These are phyloP conservation scores for Lachnellula willkommii DNA, from an alignment of 2,329 filamentous ascomycete genomes.

Conservation along the genomic window DNA sequence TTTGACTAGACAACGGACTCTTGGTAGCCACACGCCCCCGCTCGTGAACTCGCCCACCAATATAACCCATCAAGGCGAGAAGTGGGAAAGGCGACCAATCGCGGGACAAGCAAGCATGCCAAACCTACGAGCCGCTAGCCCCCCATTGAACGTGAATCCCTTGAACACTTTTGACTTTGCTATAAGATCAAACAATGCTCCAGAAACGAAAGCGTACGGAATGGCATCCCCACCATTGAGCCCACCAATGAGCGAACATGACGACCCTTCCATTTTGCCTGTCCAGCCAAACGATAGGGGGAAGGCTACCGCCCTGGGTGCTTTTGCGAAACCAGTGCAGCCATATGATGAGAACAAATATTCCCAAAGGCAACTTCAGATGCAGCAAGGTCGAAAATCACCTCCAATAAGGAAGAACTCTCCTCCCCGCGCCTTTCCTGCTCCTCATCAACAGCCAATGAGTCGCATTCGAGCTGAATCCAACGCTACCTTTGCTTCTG, in stretches of 20 bases:
- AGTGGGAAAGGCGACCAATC: slow-evolving; percentile 45
- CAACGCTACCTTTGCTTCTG: slow-evolving; percentile 36
- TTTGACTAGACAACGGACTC: slow-evolving; percentile 56
- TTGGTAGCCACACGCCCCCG: slow-evolving; percentile 27
- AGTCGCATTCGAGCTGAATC: slow-evolving; percentile 43
- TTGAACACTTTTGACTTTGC: slow-evolving; percentile 36
- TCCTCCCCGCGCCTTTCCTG: slow-evolving; percentile 22
- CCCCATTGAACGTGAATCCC: slow-evolving; percentile 31
- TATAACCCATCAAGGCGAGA: slow-evolving; percentile 40
- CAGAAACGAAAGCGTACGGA: slow-evolving; percentile 31
- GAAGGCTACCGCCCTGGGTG: slow-evolving; percentile 71
- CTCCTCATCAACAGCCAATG: slow-evolving; percentile 27
- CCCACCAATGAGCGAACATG: slow-evolving; percentile 65
- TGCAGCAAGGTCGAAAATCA: slow-evolving; percentile 69
- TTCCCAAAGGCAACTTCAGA: slow-evolving; percentile 71
- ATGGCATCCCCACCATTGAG: slow-evolving; percentile 54
- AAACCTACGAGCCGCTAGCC: slow-evolving; percentile 57
- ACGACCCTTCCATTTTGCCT: slow-evolving; percentile 59
- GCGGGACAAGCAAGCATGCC: slow-evolving; percentile 59
- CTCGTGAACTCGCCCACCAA: slow-evolving; percentile 22
- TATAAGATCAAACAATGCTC: slow-evolving; percentile 29
- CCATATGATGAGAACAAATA: slow-evolving; percentile 83
- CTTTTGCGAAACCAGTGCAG: slow-evolving; percentile 67
- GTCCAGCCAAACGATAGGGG: slow-evolving; percentile 72
- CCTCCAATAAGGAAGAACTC: slow-evolving; percentile 37